These are phyloP conservation scores for Pichia norvegensis DNA, from an alignment of 1,139 yeast species.

Conservation along the genomic window DNA sequence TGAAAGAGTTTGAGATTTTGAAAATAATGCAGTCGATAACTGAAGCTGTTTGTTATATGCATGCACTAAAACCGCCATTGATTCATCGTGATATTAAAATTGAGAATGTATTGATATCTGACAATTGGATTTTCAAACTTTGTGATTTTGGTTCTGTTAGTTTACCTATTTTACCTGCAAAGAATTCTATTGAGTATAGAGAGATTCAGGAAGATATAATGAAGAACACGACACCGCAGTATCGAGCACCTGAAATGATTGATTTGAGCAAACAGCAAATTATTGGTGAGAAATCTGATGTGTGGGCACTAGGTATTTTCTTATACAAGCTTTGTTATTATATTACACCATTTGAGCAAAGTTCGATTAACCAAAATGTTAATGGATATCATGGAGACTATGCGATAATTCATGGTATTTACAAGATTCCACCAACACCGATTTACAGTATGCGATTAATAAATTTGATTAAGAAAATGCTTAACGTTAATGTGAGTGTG, in stretches of 20 bases:
- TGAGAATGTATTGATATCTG: constrained; percentile 83
- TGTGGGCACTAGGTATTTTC: constrained; percentile 94
- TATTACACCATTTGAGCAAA: constrained; percentile 85
- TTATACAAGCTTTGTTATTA: constrained; percentile 87
- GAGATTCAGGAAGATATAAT: constrained; percentile 73
- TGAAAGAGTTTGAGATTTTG: constrained; percentile 75
- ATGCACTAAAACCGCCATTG: constrained; percentile 49
- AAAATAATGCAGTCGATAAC: constrained; percentile 78
- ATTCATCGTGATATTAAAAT: constrained; percentile 92
- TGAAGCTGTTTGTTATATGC: constrained; percentile 83
- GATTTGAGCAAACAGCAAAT: constrained; percentile 80
- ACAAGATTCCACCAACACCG: constrained; percentile 51
- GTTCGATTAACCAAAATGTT: constrained; percentile 28
- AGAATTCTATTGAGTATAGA: constrained; percentile 56
- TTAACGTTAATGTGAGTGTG: constrained; percentile 46
- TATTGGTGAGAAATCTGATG: constrained; percentile 88
- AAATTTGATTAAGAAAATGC: constrained; percentile 54
- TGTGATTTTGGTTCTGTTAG: constrained; percentile 96
- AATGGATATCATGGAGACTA: constrained; percentile 47
- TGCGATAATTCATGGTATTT: constrained; percentile 63
- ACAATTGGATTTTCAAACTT: constrained; percentile 63
- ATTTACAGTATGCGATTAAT: constrained; percentile 54
- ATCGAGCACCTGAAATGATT: constrained; percentile 94
- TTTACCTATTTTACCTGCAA: constrained; percentile 56
- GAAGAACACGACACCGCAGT: constrained; percentile 95